Base-by-base conservation (phyloP, 225 moss, liverwort and hornwort species). In the Climacium dendroides region DNA sequence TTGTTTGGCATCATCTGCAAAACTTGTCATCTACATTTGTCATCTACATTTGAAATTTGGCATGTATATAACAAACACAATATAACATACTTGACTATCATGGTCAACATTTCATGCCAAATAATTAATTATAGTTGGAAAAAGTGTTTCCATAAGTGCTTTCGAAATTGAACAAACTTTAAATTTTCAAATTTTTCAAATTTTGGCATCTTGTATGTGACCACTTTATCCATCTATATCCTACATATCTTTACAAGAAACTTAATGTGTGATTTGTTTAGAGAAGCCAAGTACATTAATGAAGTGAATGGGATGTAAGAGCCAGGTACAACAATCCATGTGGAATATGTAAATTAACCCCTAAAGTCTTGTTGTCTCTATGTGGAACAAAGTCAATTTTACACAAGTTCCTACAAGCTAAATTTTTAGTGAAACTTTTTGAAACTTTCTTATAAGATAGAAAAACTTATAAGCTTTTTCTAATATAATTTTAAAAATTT, bases 201-300 rank as follows among this genome's bases (percentile, higher is more conserved):
- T 18, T 34, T 0, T 0, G 0, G 0, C 35, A 35, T 19, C 6
- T 65, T 11, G 19, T 35, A 11, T 65, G 3, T n/a, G 20, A 19
- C 35, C 6, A 34, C 10, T 64, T 19, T 64, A 5, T 9, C 5
- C 64, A 65, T 35, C 2, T 65, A 10, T 19, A 35, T 35, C 19
- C 19, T 65, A 65, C 3, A 65, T 19, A 65, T 35, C 35, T 35
- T 65, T 35, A 35, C 3, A 19, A 64, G 19, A 0, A 16, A 63
- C 16, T 63, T 9, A 34, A 34, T 34, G 63, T 17, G 32, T 32
- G 32, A 17, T 34, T 64, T 35, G 19, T 35, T 1, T 9, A n/a
- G 4, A 65, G 11, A 20, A n/a, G 6, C 6, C 11, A 35, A 35
- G 19, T 65, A 11, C 19, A 19, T 35, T 19, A 5, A 19, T 11